A percentile compares a stretch with the other conserved stretches of the same genome.
These are phyloP conservation scores for Coemansia sp. DNA, from an alignment of 192 early-diverging fungal genomes.

Conservation along the genomic window DNA sequence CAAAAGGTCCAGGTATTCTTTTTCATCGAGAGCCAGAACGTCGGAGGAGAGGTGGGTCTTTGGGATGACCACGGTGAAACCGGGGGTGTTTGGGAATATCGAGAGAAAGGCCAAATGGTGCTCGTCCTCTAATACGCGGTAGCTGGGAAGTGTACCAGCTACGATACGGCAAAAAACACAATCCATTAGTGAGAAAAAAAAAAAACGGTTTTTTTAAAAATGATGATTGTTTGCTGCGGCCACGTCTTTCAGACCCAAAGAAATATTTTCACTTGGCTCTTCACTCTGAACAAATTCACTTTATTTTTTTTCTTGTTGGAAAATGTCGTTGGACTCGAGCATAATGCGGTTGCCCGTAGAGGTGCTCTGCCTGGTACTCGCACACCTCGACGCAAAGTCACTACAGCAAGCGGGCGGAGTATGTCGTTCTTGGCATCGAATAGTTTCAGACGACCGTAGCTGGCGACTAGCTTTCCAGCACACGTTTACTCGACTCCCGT, in stretches of 20 bases:
- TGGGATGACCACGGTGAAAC: constrained; percentile 33
- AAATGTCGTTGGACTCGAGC: background rate
- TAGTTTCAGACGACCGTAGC: constrained; percentile 34
- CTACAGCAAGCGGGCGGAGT: constrained; percentile 26
- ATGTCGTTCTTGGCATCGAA: constrained; percentile 20
- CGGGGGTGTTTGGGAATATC: constrained; percentile 33
- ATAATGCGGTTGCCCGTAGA: constrained; percentile 28
- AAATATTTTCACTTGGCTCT: too few species aligned
- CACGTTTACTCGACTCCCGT: constrained; percentile 21
- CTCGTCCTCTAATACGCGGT: constrained; percentile 27
- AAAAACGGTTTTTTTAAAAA: background rate
- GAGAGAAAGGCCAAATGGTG: constrained; percentile 27
- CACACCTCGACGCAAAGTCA: constrained; percentile 15
- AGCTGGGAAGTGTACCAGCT: constrained; percentile 17
- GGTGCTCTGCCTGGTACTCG: constrained; percentile 24
- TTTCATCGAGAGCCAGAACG: constrained; percentile 27
- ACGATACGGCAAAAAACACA: constrained; percentile 31
- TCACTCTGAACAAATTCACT: background rate
- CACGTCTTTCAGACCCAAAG: too few species aligned
- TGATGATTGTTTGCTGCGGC: background rate
- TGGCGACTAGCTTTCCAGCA: constrained; percentile 34
- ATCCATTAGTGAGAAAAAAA: background rate
- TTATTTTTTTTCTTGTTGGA: background rate
- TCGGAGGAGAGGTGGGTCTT: constrained; percentile 20
- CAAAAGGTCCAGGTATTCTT: constrained; percentile 13